Evolutionary conservation across 768 basidiomycete genomes (phyloP).

Genomic region (Chalciporus sphaerocephalus): DNA sequence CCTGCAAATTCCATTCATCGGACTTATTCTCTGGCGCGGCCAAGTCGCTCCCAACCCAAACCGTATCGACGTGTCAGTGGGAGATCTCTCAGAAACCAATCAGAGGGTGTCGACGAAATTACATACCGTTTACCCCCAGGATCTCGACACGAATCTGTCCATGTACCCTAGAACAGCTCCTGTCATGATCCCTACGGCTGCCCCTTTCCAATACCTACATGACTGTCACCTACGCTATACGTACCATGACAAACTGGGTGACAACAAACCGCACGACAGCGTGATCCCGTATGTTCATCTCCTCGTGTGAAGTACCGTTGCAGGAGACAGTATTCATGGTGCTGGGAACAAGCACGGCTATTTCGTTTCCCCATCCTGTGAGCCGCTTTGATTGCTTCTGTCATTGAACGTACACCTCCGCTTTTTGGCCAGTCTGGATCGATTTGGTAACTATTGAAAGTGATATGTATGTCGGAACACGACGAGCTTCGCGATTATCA

Average conservation of each 20-base stretch:
- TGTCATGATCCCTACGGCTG: constrained; percentile 4
- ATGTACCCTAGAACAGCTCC: constrained; percentile 23
- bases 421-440: constrained; percentile 4
- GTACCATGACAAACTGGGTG: not conserved
- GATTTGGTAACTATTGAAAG: constrained; percentile 14
- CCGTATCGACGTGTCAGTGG: constrained; percentile 14
- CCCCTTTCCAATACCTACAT: constrained; percentile 1
- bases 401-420: constrained; percentile 8
- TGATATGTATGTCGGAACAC: not conserved
- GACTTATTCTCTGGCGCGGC: constrained; percentile 8
- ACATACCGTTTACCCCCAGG: constrained; percentile 8
- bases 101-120: not conserved
- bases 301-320: constrained; percentile 17
- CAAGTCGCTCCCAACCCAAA: constrained; percentile 16
- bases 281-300: not conserved
- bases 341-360: constrained; percentile 18
- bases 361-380: constrained; percentile 13
- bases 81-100: constrained; percentile 17
- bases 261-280: not conserved
- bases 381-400: constrained; percentile 3
- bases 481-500: constrained; percentile 18
- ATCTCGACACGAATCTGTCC: constrained; percentile 16
- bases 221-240: constrained; percentile 11
- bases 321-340: not conserved
- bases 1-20: constrained; percentile 5